These are phyloP conservation scores for Taphrina wiesneri DNA, from an alignment of 1,139 yeast genomes.

Conservation along the genomic window DNA sequence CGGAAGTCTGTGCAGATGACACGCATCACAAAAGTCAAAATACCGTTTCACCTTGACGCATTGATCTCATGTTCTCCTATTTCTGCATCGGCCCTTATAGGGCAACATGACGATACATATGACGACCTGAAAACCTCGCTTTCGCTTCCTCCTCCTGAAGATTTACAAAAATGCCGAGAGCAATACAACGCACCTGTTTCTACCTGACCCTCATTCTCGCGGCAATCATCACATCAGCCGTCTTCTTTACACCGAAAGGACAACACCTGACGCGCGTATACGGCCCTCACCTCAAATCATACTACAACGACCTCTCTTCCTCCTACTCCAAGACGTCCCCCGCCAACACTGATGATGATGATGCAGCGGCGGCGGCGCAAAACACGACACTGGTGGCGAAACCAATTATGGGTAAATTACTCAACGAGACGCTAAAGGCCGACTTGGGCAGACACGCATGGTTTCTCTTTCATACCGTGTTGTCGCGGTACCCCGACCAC, in stretches of 20 bases:
- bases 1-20: not conserved
- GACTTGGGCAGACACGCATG: conserved; percentile 87
- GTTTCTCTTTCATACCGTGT: conserved; percentile 78
- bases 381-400: not conserved
- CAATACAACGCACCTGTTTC: not conserved
- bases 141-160: not conserved
- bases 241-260: not conserved
- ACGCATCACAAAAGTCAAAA: conserved; percentile 2
- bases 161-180: not conserved
- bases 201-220: not conserved
- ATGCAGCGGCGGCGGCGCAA: conserved; percentile 45
- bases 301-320: not conserved
- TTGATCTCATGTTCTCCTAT: not conserved
- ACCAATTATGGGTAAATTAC: conserved; percentile 82
- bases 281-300: not conserved
- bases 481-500: conserved; percentile 84
- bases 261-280: conserved; percentile 9
- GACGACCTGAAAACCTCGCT: no score
- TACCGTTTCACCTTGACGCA: not conserved
- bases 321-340: not conserved
- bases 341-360: not conserved
- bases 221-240: not conserved
- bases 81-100: not conserved
- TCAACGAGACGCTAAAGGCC: conserved; percentile 60
- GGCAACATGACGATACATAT: not conserved